These are phyloP conservation scores for Udeniomyces megalosporus DNA, from an alignment of 768 basidiomycete genomes.

Conservation along the genomic window DNA sequence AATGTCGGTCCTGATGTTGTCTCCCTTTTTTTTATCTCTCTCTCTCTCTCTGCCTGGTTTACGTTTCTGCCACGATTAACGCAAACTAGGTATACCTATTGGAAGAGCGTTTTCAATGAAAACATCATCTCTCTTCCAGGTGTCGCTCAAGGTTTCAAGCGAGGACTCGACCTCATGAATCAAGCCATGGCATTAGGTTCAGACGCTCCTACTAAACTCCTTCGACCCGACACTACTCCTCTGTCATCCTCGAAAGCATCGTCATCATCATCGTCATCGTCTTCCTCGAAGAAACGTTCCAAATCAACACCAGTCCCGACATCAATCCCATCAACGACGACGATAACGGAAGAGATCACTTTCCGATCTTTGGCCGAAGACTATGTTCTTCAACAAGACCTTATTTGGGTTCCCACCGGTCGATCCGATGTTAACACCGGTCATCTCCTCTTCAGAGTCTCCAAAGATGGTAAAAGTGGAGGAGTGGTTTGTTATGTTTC, in stretches of 20 bases:
- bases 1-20: too few species aligned
- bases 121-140: conserved; percentile 46
- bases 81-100: conserved; percentile 17
- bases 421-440: conserved; percentile 67
- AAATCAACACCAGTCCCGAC: too few species aligned
- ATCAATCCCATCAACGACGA: conserved; percentile 29
- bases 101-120: conserved; percentile 28
- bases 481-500: conserved; percentile 76
- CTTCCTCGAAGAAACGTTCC: conserved; percentile 44
- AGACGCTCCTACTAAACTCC: conserved; percentile 39
- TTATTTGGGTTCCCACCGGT: conserved; percentile 78
- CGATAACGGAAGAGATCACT: conserved; percentile 50
- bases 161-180: conserved; percentile 85
- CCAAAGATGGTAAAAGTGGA: conserved; percentile 57
- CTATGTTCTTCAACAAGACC: conserved; percentile 61
- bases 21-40: neutral
- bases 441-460: conserved; percentile 77
- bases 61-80: neutral
- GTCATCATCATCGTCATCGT: neutral
- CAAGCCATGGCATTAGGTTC: conserved; percentile 74
- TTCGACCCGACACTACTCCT: neutral
- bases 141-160: conserved; percentile 63
- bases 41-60: neutral
- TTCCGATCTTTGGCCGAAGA: conserved; percentile 91
- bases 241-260: neutral